Percentiles rank a stretch among this genome's conserved stretches.
Evolutionary conservation across 2,329 filamentous ascomycete genomes (phyloP).

Genomic region (Sclerotinia borealis): DNA sequence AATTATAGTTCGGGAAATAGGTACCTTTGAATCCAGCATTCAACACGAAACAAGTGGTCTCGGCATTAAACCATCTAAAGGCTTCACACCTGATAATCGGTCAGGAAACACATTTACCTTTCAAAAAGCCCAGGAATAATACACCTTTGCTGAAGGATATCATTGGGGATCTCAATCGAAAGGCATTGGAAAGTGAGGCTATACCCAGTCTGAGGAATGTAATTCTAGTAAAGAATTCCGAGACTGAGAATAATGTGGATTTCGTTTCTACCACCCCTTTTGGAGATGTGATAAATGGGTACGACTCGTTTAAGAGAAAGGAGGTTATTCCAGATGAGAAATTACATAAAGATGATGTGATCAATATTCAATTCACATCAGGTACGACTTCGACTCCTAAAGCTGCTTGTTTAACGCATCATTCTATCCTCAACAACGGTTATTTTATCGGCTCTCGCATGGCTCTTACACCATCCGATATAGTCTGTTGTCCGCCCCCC

Average conservation of each 20-base stretch:
- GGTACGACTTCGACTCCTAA: constrained; percentile 91
- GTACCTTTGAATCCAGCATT: constrained; percentile 91
- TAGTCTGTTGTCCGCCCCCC: constrained; percentile 78
- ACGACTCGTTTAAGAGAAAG: constrained; percentile 25
- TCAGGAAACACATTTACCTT: constrained; percentile 79
- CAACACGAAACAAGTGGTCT: constrained; percentile 68
- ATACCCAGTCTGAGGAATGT: constrained; percentile 67
- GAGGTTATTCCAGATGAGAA: constrained; percentile 40
- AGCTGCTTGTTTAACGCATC: constrained; percentile 82
- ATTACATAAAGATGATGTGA: constrained; percentile 59
- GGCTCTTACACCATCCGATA: constrained; percentile 67
- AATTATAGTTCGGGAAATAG: constrained; percentile 30
- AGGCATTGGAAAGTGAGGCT: constrained; percentile 38
- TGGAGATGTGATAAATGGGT: constrained; percentile 21
- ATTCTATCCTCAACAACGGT: constrained; percentile 88
- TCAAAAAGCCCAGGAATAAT: constrained; percentile 56
- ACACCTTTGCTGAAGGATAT: constrained; percentile 50
- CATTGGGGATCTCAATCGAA: constrained; percentile 35
- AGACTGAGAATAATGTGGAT: constrained; percentile 30
- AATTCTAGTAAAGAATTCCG: constrained; percentile 73
- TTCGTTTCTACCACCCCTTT: constrained; percentile 37
- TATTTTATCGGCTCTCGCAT: constrained; percentile 77
- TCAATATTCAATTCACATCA: constrained; percentile 96
- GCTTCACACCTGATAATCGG: constrained; percentile 73
- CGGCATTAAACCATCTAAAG: constrained; percentile 70